Conservation (phyloP, 306 rosid genomes). For the Lotus japonicus region DNA sequence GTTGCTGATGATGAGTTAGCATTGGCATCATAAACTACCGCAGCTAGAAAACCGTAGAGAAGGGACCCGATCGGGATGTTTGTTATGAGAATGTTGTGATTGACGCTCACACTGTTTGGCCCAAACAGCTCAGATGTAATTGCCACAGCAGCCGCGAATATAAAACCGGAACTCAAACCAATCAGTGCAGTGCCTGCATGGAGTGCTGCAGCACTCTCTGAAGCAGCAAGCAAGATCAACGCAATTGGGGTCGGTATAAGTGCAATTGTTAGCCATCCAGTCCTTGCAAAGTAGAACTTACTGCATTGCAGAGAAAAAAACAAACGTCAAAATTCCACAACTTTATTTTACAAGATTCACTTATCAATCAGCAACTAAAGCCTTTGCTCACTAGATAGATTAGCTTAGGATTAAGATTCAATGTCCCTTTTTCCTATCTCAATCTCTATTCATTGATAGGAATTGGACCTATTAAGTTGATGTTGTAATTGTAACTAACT, state of each 20-base stretch:
- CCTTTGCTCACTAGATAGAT: too few relatives aligned
- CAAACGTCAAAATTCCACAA: neutral
- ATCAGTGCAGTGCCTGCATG: slow-evolving; percentile 65
- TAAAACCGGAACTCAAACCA: slow-evolving; percentile 90
- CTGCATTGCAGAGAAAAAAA: slow-evolving; percentile 36
- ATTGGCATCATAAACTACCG: slow-evolving; percentile 64
- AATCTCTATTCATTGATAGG: too few relatives aligned
- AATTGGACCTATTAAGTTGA: too few relatives aligned
- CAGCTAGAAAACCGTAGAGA: slow-evolving; percentile 74
- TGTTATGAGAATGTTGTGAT: slow-evolving; percentile 86
- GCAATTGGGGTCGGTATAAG: slow-evolving; percentile 89
- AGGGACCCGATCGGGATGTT: slow-evolving; percentile 92
- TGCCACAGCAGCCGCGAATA: slow-evolving; percentile 94
- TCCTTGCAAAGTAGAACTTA: slow-evolving; percentile 84
- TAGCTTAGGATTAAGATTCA: too few relatives aligned
- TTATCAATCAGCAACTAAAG: neutral
- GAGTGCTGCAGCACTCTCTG: slow-evolving; percentile 39
- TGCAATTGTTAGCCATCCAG: slow-evolving; percentile 84
- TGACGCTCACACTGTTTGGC: slow-evolving; percentile 70
- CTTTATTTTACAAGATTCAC: neutral
- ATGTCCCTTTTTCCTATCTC: too few relatives aligned
- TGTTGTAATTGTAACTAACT: too few relatives aligned
- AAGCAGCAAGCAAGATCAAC: slow-evolving; percentile 59
- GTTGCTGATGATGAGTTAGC: slow-evolving; percentile 12
- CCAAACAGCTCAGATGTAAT: slow-evolving; percentile 90